These are phyloP conservation scores for Grosmannia huntii DNA, from an alignment of 2,329 filamentous ascomycete species.

Conservation along the genomic window DNA sequence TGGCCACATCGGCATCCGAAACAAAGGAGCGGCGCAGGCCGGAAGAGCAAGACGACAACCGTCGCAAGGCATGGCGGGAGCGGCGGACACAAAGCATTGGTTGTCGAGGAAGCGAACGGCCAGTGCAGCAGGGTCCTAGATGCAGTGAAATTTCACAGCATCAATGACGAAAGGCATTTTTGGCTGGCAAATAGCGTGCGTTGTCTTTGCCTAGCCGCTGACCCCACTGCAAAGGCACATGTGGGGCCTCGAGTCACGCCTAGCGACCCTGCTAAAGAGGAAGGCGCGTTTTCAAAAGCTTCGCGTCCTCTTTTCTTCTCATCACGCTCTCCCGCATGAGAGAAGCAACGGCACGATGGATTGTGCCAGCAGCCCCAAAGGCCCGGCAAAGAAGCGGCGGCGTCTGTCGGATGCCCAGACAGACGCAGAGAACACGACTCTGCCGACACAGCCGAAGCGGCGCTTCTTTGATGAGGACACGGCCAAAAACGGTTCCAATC, in stretches of 20 bases:
- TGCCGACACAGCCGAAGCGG: conserved; percentile 32
- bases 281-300: conserved; percentile 15
- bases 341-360: conserved; percentile 21
- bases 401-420: conserved; percentile 7
- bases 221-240: not conserved
- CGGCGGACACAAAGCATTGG: conserved; percentile 27
- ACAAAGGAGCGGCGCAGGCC: conserved; percentile 26
- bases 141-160: not conserved
- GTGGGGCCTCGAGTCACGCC: not conserved
- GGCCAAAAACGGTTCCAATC: conserved; percentile 15
- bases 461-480: conserved; percentile 25
- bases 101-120: not conserved
- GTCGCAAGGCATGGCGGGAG: conserved; percentile 24
- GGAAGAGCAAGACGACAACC: conserved; percentile 12
- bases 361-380: conserved; percentile 20
- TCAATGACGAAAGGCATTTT: not conserved
- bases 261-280: not conserved
- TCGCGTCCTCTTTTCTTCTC: conserved; percentile 3
- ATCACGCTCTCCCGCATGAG: not conserved
- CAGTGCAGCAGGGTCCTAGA: not conserved
- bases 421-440: conserved; percentile 2
- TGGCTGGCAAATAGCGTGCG: not conserved
- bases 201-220: not conserved
- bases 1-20: conserved; percentile 37
- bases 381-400: conserved; percentile 22